These are phyloP conservation scores for Epichloe aotearoae DNA, from an alignment of 2,329 filamentous ascomycete species.

Conservation along the genomic window DNA sequence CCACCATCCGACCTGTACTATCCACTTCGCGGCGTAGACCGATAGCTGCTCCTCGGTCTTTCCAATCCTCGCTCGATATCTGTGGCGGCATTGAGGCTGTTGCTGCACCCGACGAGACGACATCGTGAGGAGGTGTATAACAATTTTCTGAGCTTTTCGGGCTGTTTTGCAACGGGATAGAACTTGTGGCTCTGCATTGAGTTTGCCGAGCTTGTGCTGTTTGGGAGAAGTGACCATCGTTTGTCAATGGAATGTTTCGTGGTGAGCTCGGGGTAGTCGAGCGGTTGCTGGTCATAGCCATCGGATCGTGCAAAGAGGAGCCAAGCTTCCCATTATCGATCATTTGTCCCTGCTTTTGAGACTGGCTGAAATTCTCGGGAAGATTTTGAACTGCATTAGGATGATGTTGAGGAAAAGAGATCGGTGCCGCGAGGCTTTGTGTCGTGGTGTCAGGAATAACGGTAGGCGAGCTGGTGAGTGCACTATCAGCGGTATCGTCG, in stretches of 20 bases:
- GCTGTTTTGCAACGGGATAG: constrained; percentile 60
- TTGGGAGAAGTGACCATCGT: constrained; percentile 9
- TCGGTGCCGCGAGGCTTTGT: constrained; percentile 5
- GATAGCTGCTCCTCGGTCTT: constrained; percentile 84
- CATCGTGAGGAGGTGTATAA: constrained; percentile 8
- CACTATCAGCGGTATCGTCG: constrained; percentile 48
- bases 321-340: neutral
- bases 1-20: constrained; percentile 65
- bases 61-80: constrained; percentile 73
- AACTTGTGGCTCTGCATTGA: constrained; percentile 40
- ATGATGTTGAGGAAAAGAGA: constrained; percentile 3
- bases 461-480: constrained; percentile 6
- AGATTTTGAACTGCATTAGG: neutral
- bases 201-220: constrained; percentile 24
- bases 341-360: neutral
- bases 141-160: constrained; percentile 49
- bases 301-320: neutral
- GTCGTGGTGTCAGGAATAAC: constrained; percentile 11
- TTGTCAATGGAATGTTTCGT: constrained; percentile 1
- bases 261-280: constrained; percentile 4
- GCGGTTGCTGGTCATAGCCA: neutral
- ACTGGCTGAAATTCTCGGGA: neutral
- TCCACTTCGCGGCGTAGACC: constrained; percentile 73
- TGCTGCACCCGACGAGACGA: constrained; percentile 23
- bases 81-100: neutral